phyloP scores from a whole-genome alignment of 257 asterid species.

The Eucommia ulmoides region DNA sequence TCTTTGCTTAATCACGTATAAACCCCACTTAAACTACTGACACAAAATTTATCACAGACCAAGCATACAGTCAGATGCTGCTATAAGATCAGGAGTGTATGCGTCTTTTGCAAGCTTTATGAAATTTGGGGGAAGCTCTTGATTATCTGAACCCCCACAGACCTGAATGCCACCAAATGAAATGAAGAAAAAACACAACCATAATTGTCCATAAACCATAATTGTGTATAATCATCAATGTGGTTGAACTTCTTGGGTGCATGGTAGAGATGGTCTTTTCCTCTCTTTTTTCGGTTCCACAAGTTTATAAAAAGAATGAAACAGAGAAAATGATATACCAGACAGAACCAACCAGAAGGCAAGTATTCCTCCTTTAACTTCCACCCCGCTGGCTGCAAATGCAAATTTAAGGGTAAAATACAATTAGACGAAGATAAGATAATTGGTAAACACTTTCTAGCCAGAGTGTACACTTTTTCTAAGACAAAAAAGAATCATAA shows the following conservation, averaged over 20 bases:
- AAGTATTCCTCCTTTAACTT: slow-evolving; percentile 80
- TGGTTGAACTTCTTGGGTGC: too few relatives aligned
- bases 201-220: too few relatives aligned
- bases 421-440: too few relatives aligned
- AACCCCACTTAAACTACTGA: slow-evolving; percentile 3
- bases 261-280: too few relatives aligned
- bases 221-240: too few relatives aligned
- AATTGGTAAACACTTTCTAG: too few relatives aligned
- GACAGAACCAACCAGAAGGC: slow-evolving; percentile 92
- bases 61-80: slow-evolving; percentile 99
- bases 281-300: too few relatives aligned
- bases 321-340: slow-evolving; percentile 38
- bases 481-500: too few relatives aligned
- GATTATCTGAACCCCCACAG: slow-evolving; percentile 86
- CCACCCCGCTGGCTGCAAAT: slow-evolving; percentile 94
- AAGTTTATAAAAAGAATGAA: not conserved
- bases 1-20: slow-evolving; percentile 4
- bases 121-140: slow-evolving; percentile 80
- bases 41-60: slow-evolving; percentile 38
- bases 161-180: slow-evolving; percentile 40
- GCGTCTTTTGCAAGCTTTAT: slow-evolving; percentile 76
- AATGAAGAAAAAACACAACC: too few relatives aligned
- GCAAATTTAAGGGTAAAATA: too few relatives aligned
- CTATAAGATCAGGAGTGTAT: slow-evolving; percentile 90
- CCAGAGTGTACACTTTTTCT: too few relatives aligned